Evolutionary conservation across 1,284 basidiomycete genomes (phyloP), one percentile per base, ranked within the genome.

Genomic region (Leccinum subfulvum): DNA sequence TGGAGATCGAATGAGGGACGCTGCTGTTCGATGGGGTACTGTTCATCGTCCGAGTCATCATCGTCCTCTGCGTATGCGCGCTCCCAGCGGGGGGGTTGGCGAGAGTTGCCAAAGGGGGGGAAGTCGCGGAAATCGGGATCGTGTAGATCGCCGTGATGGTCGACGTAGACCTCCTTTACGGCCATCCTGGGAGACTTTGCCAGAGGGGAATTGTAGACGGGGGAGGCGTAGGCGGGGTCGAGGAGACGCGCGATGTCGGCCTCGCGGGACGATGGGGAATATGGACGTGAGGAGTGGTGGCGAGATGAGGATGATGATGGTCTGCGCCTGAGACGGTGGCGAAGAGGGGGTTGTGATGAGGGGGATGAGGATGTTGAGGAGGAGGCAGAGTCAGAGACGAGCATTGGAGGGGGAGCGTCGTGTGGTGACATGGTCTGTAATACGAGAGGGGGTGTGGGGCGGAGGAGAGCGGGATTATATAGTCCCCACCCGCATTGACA

Each of bases 121-220:
- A 89, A 88, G 74, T 86, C 80, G 65, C 86, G 80, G 76, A 82
- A 88, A 71, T 88, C 87, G 30, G 86, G 87, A 72, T 88, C 86
- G 71, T 88, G 86, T 18, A 87, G 77, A 70, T 85, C 82, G 56
- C 87, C 87, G 59, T 81, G 78, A 72, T 78, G 77, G 77, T 88
- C 86, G 64, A 87, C 80, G 69, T 86, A 89, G 61, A 79, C 82
- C 59, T 73, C 73, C 62, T 64, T 68, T 57, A 69, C 67, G 41
- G 62, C 61, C 49, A 75, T 68, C 55, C 70, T 66, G 2, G 77
- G 69, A 0, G 73, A 62, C 61, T 57, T 66, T 3, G 18, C 16
- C 30, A 74, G 72, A n/a, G 74, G 70, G 3, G 72, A 64, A 53
- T 64, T 64, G 0, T 76, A 68, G 0, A 68, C 69, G 1, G 78